Evolutionary conservation across 1,284 basidiomycete genomes (phyloP), one percentile per base, ranked within the genome.

Genomic region (Naganishia cerealis): DNA sequence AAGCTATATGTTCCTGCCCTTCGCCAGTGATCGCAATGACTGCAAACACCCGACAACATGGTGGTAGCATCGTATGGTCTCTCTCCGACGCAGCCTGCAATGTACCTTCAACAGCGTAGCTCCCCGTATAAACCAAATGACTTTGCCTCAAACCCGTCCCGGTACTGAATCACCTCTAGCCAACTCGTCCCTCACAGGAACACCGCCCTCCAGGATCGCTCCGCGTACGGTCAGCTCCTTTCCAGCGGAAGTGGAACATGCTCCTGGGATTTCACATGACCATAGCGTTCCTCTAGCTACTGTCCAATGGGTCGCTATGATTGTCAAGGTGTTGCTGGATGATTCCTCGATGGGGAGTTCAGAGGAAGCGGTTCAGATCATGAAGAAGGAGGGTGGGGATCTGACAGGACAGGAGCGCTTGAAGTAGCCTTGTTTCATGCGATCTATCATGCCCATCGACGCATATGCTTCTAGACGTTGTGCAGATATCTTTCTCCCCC

Each of bases 311-410:
- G 21, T 50, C 13, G 24, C n/a, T 24, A 24, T 50, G 3, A n/a
- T 3, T 1, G 46, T 50, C 0, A 50, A 13, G 46, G 46, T 42
- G n/a, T 16, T 57, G 56, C n/a, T 57, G 38, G 36, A 39, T 18
- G 56, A 57, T 36, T 39, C 56, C 9, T 40, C 42, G 56, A 40
- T 26, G 24, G 39, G 36, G 39, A 42, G 12, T 57, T 16, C 18
- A n/a, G 26, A 39, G 24, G 56, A 57, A 39, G 39, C 39, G 24
- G 39, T 57, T 10, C 26, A 48, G 54, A 15, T 43, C 18, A 50
- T 50, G 46, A 50, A 24, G 46, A 50, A 50, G 46, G 46, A 50
- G 46, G 46, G 54, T 16, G 40, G 40, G 38, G 42, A 46, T 46
- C n/a, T 48, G 54, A 9, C 29, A 21, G 63, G 39, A 16, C 53